Conservation (phyloP, 2,329 filamentous ascomycete genomes). For the Pestalotiopsis sp. region DNA sequence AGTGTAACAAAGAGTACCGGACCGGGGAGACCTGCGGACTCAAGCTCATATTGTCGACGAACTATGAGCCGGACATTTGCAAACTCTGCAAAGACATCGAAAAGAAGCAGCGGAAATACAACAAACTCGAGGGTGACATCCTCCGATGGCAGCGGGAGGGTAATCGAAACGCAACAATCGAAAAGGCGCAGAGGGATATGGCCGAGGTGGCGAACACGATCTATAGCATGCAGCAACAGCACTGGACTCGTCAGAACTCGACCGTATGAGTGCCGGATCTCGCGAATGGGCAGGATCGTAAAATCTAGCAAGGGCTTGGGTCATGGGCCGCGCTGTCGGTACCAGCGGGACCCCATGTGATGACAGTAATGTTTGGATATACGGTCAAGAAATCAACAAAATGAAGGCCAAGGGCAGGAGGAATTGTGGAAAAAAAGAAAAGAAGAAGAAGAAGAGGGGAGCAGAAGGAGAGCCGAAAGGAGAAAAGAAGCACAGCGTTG, state of each 20-base stretch:
- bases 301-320: background rate
- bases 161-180: slow-evolving; percentile 73
- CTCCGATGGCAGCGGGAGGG: slow-evolving; percentile 77
- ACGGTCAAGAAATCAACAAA: background rate
- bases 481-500: background rate
- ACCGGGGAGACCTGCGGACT: slow-evolving; percentile 96
- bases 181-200: slow-evolving; percentile 72
- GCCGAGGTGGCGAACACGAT: slow-evolving; percentile 65
- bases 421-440: background rate
- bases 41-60: slow-evolving; percentile 81
- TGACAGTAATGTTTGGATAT: slow-evolving; percentile 9
- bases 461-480: background rate
- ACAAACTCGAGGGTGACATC: slow-evolving; percentile 76
- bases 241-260: slow-evolving; percentile 34
- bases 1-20: slow-evolving; percentile 93
- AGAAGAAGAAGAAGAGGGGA: background rate
- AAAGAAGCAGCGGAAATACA: slow-evolving; percentile 76
- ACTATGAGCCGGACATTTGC: slow-evolving; percentile 67
- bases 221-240: slow-evolving; percentile 43
- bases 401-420: background rate
- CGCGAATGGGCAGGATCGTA: background rate
- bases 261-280: background rate
- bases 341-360: slow-evolving; percentile 19
- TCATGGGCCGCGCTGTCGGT: slow-evolving; percentile 12
- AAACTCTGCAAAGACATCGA: slow-evolving; percentile 87